A percentile compares a stretch with the other conserved stretches of the same genome.
These are phyloP conservation scores for Geotrichum australiense DNA, from an alignment of 1,139 yeast genomes.

Conservation along the genomic window DNA sequence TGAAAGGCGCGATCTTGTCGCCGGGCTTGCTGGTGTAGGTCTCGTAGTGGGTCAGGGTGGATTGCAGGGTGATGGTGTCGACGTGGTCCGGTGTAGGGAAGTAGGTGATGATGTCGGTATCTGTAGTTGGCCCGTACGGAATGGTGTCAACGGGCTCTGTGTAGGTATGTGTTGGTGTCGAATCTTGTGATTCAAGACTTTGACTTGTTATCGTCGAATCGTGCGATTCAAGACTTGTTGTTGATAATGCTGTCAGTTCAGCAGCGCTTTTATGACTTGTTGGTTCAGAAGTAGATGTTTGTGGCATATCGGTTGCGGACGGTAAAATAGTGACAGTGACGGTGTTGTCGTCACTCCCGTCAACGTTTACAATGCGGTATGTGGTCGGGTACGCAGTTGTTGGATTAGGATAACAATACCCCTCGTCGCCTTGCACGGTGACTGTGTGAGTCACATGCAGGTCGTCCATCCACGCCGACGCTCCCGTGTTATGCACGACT, in stretches of 20 bases:
- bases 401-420: neutral
- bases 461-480: constrained; percentile 7
- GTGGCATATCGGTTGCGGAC: too few relatives aligned
- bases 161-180: neutral
- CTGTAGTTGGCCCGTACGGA: too few relatives aligned
- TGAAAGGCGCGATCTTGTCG: neutral
- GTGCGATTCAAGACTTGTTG: too few relatives aligned
- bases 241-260: too few relatives aligned
- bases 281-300: too few relatives aligned
- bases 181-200: neutral
- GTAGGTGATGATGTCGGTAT: neutral
- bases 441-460: constrained; percentile 6
- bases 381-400: neutral
- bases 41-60: neutral
- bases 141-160: too few relatives aligned
- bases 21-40: neutral
- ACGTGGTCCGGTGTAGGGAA: neutral
- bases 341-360: constrained; percentile 7
- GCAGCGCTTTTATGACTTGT: too few relatives aligned
- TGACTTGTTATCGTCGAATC: too few relatives aligned
- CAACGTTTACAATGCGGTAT: constrained; percentile 11
- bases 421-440: constrained; percentile 4
- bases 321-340: constrained; percentile 1
- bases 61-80: neutral
- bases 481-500: constrained; percentile 8